Evolutionary conservation across 495 filamentous ascomycete genomes (phyloP), one percentile per base, ranked within the genome.

Genomic region (Penicillium coffeae): DNA sequence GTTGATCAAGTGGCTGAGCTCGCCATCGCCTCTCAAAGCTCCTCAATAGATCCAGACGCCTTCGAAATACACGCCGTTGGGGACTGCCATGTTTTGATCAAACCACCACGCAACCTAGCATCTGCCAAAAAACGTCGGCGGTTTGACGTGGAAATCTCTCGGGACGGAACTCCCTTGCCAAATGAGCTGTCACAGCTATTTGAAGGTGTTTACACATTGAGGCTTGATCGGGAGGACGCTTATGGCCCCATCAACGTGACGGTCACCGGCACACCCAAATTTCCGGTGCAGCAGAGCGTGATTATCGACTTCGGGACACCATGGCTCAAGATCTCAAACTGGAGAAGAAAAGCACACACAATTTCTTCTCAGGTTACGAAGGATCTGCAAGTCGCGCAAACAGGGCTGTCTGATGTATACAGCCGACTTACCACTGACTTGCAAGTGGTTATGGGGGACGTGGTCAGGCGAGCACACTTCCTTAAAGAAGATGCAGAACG

Each of bases 51-150:
- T 1, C 37, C 66, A 1, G 68, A 78, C 34, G 51, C 64, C 4
- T 85, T 83, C 60, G 78, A 82, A 51, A 66, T 85, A n/a, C 78
- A 83, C 48, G 71, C 79, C 20, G 69, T 85, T 52, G 82, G 80
- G 8, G 77, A 85, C 50, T 75, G 71, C 47, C 76, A 86, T 55
- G 73, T 86, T 47, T 57, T 84, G 21, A 72, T 86, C 46, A 78
- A 76, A 38, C 76, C 81, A 9, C 79, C 81, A 10, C 69, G 67
- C 39, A 71, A 70, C 38, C 68, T 79, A 50, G 55, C 63, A 13
- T 57, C 65, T 32, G 62, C 68, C 39, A 77, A 66, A 47, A 84
- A 76, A 55, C 65, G 68, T 14, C 73, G 75, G 12, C 68, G 57
- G 12, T 77, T 86, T 46, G 67, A 69, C 32, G 72, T 84, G 37